These are phyloP conservation scores for Beverwykella pulmonaria DNA, from an alignment of 495 filamentous ascomycete species.

Conservation along the genomic window DNA sequence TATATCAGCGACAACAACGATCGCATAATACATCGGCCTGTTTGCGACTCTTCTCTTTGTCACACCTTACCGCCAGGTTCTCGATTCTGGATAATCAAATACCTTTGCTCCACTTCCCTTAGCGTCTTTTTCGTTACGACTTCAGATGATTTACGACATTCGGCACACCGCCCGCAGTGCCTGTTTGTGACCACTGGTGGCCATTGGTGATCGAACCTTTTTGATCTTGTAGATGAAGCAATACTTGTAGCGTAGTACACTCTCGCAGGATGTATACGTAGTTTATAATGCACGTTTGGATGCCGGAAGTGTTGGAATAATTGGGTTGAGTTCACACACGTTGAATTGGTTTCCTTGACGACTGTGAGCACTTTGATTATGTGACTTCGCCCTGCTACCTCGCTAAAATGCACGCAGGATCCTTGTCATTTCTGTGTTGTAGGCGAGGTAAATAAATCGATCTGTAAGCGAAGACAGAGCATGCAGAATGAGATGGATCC, in stretches of 20 bases:
- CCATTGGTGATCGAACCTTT: background rate
- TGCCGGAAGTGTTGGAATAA: background rate
- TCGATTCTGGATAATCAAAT: background rate
- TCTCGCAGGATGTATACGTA: background rate
- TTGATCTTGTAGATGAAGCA: background rate
- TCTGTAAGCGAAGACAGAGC: too few relatives aligned
- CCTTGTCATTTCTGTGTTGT: too few relatives aligned
- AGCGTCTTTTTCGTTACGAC: background rate
- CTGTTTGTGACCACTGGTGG: background rate
- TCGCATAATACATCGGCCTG: background rate
- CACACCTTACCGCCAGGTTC: background rate
- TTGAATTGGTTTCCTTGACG: too few relatives aligned
- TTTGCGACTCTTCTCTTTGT: background rate
- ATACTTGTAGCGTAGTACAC: background rate
- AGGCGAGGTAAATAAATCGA: too few relatives aligned
- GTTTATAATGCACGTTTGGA: background rate
- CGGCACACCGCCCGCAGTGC: background rate
- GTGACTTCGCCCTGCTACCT: too few relatives aligned
- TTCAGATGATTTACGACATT: slow-evolving; percentile 2
- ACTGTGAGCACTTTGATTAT: too few relatives aligned
- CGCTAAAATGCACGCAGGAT: too few relatives aligned
- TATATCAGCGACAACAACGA: background rate
- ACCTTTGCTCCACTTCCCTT: background rate
- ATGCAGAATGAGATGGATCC: too few relatives aligned
- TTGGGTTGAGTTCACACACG: background rate